Percentiles rank a stretch among this genome's conserved stretches.
phyloP scores from a whole-genome alignment of 2,329 filamentous ascomycete species.

The Thielaviopsis cerberus region DNA sequence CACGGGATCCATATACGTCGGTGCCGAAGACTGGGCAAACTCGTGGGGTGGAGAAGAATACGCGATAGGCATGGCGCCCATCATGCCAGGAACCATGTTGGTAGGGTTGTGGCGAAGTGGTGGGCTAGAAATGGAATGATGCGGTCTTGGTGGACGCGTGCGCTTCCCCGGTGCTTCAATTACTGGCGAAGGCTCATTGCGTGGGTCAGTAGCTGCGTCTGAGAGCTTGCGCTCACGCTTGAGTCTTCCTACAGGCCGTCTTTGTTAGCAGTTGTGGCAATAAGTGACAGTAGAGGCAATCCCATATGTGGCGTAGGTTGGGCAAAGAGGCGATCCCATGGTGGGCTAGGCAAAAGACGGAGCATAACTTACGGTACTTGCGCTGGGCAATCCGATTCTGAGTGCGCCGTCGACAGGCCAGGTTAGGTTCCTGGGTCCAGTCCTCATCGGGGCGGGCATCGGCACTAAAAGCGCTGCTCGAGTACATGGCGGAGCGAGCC shows the following conservation, averaged over 20 bases:
- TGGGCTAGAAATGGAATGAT: not conserved
- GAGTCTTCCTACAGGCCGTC: not conserved
- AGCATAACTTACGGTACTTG: constrained; percentile 87
- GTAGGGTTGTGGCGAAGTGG: not conserved
- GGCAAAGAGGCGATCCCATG: no score
- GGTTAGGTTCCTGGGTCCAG: constrained; percentile 97
- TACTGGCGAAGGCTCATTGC: not conserved
- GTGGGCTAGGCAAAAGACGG: no score
- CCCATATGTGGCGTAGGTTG: no score
- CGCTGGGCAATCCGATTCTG: constrained; percentile 95
- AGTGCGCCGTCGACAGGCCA: constrained; percentile 81
- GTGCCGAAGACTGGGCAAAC: not conserved
- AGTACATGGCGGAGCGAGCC: constrained; percentile 20
- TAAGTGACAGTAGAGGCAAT: not conserved
- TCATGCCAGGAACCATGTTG: not conserved
- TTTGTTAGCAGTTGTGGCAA: not conserved
- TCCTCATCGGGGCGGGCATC: constrained; percentile 93
- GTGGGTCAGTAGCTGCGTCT: not conserved
- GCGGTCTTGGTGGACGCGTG: not conserved
- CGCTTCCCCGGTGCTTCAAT: not conserved
- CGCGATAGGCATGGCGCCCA: not conserved
- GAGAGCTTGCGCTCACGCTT: not conserved
- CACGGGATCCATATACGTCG: not conserved
- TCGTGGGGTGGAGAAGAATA: not conserved
- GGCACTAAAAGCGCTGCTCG: constrained; percentile 84